phyloP scores from a whole-genome alignment of 345 rosid genomes.

The Bruguiera parviflora region DNA sequence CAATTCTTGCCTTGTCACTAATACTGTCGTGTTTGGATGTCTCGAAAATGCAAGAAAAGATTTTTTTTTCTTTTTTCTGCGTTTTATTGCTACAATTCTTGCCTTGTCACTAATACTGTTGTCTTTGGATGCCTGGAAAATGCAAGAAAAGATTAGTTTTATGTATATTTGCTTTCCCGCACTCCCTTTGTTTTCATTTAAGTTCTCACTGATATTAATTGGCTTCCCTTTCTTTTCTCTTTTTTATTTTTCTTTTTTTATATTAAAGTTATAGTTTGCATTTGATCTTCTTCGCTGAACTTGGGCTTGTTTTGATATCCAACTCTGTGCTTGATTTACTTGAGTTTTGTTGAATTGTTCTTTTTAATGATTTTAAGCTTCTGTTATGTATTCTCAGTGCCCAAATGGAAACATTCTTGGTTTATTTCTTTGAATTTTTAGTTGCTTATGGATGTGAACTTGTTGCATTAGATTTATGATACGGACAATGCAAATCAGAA shows the following conservation, averaged over 20 bases:
- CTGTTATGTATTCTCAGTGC: background rate
- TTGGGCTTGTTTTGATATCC: background rate
- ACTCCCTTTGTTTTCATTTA: background rate
- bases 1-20: too few relatives aligned
- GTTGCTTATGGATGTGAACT: slow-evolving; percentile 4
- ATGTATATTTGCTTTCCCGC: background rate
- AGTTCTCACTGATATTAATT: background rate
- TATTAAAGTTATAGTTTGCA: background rate
- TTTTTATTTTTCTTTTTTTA: background rate
- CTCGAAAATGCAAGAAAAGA: background rate
- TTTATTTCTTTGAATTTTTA: background rate
- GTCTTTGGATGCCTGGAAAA: background rate
- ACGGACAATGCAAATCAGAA: slow-evolving; percentile 91
- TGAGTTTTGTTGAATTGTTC: too few relatives aligned
- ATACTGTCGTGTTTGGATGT: slow-evolving; percentile 7
- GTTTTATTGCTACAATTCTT: background rate
- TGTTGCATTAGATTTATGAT: slow-evolving; percentile 72
- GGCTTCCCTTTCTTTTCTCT: background rate
- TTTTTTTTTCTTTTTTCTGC: too few relatives aligned
- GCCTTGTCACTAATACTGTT: too few relatives aligned
- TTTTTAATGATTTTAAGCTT: background rate
- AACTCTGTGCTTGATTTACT: background rate
- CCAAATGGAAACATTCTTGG: too few relatives aligned
- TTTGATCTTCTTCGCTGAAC: too few relatives aligned
- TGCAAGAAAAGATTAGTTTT: background rate